These are phyloP conservation scores for Dactylonectria estremocensis DNA, from an alignment of 2,329 filamentous ascomycete genomes.

Conservation along the genomic window DNA sequence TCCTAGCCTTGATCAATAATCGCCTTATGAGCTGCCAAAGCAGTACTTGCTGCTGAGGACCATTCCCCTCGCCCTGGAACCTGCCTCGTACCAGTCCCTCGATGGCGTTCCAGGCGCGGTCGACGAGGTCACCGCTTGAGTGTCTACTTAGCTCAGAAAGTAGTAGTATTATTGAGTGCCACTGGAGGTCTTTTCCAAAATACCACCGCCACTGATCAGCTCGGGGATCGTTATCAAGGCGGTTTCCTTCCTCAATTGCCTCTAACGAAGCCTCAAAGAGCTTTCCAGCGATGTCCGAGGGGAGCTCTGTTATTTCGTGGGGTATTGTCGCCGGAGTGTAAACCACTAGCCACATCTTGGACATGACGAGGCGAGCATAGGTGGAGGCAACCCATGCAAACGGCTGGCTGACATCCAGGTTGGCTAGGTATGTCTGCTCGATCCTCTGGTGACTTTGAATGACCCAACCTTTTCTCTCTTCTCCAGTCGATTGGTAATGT, in stretches of 20 bases:
- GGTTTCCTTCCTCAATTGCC: background rate
- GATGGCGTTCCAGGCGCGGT: too few species aligned
- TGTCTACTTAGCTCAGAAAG: conserved; percentile 1
- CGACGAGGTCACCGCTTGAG: background rate
- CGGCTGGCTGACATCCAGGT: background rate
- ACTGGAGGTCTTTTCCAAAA: background rate
- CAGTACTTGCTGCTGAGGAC: background rate
- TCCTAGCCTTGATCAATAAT: conserved; percentile 1
- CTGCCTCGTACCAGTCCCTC: too few species aligned
- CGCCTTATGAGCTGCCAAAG: conserved; percentile 1
- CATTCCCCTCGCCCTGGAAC: background rate
- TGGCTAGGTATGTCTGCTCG: too few species aligned
- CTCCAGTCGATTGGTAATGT: too few species aligned
- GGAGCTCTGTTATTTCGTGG: too few species aligned
- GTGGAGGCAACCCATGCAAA: too few species aligned
- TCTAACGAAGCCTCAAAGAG: background rate
- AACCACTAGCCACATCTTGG: too few species aligned
- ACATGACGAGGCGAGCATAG: too few species aligned
- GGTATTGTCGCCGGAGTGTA: too few species aligned
- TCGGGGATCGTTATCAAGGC: conserved; percentile 2
- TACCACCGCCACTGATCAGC: background rate
- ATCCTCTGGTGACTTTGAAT: too few species aligned
- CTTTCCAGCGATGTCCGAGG: too few species aligned
- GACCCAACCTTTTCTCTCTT: too few species aligned
- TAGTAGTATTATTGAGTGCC: background rate